Percentiles rank a stretch among this genome's conserved stretches.
These are phyloP conservation scores for Metschnikowia corniflorae DNA, from an alignment of 805 yeast genomes.

Conservation along the genomic window DNA sequence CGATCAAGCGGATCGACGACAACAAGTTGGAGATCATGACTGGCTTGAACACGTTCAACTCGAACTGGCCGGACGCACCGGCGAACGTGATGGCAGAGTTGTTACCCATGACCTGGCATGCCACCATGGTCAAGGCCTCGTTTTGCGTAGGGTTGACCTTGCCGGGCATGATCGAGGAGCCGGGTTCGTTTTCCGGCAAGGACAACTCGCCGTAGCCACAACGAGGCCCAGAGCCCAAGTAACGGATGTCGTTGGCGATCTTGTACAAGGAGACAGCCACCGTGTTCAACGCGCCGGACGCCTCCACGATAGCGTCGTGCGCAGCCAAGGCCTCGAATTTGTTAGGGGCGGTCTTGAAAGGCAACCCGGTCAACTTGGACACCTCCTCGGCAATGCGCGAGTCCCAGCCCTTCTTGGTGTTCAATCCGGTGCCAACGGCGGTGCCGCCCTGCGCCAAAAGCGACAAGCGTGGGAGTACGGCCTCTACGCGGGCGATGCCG, in stretches of 20 bases:
- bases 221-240: conserved; percentile 98
- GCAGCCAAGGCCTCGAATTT: conserved; percentile 99
- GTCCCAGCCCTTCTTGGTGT: conserved; percentile 89
- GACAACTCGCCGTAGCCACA: conserved; percentile 97
- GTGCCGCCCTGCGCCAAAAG: conserved; percentile 98
- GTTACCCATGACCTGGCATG: conserved; percentile 97
- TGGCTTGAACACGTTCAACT: conserved; percentile 97
- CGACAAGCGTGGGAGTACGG: conserved; percentile 68
- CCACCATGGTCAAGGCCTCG: conserved; percentile 98
- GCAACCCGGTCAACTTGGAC: conserved; percentile 78
- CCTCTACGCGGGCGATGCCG: conserved; percentile 85
- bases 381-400: conserved; percentile 84
- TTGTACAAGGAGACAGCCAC: conserved; percentile 90
- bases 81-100: conserved; percentile 92
- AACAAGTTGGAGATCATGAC: conserved; percentile 88
- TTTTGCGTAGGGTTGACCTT: conserved; percentile 99
- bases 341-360: conserved; percentile 94
- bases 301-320: conserved; percentile 97
- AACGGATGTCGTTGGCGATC: conserved; percentile 97
- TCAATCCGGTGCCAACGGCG: conserved; percentile 98
- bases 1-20: conserved; percentile 80
- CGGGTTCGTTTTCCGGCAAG: conserved; percentile 98
- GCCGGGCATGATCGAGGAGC: conserved; percentile 99
- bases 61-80: conserved; percentile 98
- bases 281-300: conserved; percentile 95